Evolutionary conservation across 192 early-diverging fungal genomes (phyloP), one percentile per base, ranked within the genome.

Genomic region (Thoreauomyces humboldtii): DNA sequence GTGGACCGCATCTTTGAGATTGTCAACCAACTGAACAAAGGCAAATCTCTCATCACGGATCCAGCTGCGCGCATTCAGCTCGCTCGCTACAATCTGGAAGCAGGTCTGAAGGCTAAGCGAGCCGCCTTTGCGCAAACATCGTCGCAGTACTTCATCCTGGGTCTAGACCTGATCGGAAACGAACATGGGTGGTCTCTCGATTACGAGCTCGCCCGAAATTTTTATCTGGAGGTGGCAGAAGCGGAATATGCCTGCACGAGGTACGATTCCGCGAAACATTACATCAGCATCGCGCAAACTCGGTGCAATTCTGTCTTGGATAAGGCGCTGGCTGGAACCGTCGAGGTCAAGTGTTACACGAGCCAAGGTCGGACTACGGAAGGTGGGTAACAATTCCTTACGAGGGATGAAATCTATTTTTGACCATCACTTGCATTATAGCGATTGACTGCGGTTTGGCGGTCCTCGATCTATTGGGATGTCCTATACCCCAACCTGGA

Each of bases 1-100:
- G 70, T 63, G 14, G 55, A 67, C 2, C 51, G 53, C n/a, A 74
- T 74, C 34, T 74, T 74, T 37, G 65, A 73, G 37, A 74, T 74
- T 38, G 65, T 67, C 17, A 67, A 67, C 44, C 72, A 74, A 25
- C 61, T 74, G 0, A 74, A 74, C 52, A 48, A 41, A 52, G 72
- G 68, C 6, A 33, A 44, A 36, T 34, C 44, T 12, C 47, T 71
- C 11, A 59, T 73, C 12, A 28, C 48, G 29, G 5, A 4, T 17
- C 15, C 27, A n/a, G 43, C 54, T 1, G 44, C 42, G 12, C 36
- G 50, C 7, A 24, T 31, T n/a, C 66, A 74, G 15, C 51, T 54
- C 2, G 59, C 59, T 7, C 33, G 35, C 21, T 65, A 65, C 12
- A 74, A 74, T 43, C 42, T 42, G 4, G 33, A 27, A 27, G 72